phyloP scores from a whole-genome alignment of 169 alveolate genomes.

The Fabrea salina region DNA sequence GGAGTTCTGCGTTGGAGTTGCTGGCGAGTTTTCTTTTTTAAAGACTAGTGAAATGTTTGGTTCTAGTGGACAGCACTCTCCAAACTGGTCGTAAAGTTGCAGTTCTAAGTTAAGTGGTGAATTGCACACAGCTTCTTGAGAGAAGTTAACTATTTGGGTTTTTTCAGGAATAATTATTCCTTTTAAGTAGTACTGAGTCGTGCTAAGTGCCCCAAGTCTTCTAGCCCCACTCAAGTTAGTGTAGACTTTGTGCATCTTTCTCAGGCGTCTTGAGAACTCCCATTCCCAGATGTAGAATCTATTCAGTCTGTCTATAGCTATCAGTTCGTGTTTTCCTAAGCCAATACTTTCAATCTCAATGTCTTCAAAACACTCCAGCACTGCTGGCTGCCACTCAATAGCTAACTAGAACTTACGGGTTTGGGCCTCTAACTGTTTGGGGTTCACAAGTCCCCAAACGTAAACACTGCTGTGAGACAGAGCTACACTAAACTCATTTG shows the following conservation, averaged over 20 bases:
- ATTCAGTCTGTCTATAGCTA: neutral
- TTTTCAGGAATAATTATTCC: conserved; percentile 15
- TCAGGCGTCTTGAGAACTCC: neutral
- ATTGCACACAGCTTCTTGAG: neutral
- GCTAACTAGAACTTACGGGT: neutral
- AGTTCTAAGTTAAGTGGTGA: neutral
- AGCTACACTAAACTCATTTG: conserved; percentile 14
- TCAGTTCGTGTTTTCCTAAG: neutral
- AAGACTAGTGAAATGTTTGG: neutral
- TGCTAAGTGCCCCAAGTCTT: neutral
- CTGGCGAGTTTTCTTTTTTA: neutral
- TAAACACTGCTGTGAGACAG: neutral
- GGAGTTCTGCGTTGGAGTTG: neutral
- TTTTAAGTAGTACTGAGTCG: neutral
- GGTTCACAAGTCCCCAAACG: conserved; percentile 20
- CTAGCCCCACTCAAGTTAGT: neutral
- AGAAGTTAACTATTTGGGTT: neutral
- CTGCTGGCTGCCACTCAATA: conserved; percentile 8
- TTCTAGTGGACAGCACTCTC: neutral
- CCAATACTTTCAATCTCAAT: neutral
- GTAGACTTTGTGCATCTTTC: neutral
- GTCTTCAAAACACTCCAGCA: neutral
- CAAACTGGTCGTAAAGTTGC: conserved; percentile 16
- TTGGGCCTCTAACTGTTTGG: neutral
- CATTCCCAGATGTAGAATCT: conserved; percentile 1